Conservation (phyloP, 176 grass and related monocot species). For the Typha latifolia region DNA sequence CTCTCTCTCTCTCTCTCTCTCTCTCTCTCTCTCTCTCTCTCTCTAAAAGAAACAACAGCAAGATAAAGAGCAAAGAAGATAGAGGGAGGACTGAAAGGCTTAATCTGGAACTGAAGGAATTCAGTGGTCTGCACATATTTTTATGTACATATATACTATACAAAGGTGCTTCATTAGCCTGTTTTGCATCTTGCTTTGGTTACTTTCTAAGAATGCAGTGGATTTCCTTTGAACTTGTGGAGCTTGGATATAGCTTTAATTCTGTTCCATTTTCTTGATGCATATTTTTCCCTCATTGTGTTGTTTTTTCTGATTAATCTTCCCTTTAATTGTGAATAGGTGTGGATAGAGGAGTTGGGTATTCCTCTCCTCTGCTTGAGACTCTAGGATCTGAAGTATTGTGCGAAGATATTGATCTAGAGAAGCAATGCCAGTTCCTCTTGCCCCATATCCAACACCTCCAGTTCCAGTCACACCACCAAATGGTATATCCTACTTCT, state of each 20-base stretch:
- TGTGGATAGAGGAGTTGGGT: slow-evolving; percentile 21
- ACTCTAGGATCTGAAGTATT: background rate
- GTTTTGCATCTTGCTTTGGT: background rate
- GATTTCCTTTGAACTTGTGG: background rate
- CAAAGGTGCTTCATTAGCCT: background rate
- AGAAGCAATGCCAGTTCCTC: slow-evolving; percentile 87
- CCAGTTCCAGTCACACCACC: slow-evolving; percentile 61
- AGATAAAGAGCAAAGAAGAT: background rate
- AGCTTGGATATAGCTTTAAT: background rate
- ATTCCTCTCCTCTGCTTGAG: slow-evolving; percentile 16
- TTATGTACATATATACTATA: background rate
- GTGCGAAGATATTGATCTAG: slow-evolving; percentile 17
- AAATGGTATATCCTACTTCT: slow-evolving; percentile 42
- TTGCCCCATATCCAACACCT: slow-evolving; percentile 73
- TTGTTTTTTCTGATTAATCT: background rate
- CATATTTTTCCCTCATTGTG: slow-evolving; percentile 22
- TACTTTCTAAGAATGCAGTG: background rate
- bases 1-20: slow-evolving; percentile 1
- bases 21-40: background rate
- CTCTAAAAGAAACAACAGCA: slow-evolving; percentile 1
- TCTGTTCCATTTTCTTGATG: background rate
- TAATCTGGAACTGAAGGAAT: background rate
- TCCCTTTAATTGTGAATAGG: slow-evolving; percentile 15
- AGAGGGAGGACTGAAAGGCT: background rate
- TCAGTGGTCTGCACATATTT: background rate